Evolutionary conservation across 75 land plant species (phyloP).

Genomic region (Picea glauca): DNA sequence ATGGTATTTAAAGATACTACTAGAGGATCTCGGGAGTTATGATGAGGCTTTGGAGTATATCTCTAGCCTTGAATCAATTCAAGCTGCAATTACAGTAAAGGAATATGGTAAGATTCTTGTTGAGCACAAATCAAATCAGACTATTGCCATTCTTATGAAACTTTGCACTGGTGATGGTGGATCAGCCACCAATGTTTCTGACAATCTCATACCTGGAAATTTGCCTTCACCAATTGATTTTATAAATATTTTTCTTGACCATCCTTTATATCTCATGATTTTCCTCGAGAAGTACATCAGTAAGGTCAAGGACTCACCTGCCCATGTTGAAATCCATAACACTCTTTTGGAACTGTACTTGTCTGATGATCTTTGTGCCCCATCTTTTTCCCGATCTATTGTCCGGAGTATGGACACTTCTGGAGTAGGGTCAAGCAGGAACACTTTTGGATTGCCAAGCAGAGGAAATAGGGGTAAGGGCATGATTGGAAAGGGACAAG

Average conservation of each 20-base stretch:
- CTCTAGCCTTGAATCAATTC: constrained; percentile 65
- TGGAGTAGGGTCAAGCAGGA: constrained; percentile 8
- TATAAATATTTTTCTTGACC: constrained; percentile 82
- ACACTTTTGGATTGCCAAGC: constrained; percentile 8
- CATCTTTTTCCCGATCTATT: constrained; percentile 33
- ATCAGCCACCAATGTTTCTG: constrained; percentile 15
- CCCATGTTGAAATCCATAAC: constrained; percentile 85
- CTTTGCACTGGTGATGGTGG: constrained; percentile 74
- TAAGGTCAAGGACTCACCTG: constrained; percentile 78
- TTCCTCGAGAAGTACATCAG: constrained; percentile 79
- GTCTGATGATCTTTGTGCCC: constrained; percentile 61
- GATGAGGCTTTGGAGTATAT: constrained; percentile 91
- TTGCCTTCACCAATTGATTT: constrained; percentile 90
- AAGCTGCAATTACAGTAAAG: constrained; percentile 83
- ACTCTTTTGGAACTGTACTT: constrained; percentile 89
- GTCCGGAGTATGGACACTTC: constrained; percentile 19
- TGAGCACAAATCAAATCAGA: constrained; percentile 75
- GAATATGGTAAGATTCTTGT: constrained; percentile 95
- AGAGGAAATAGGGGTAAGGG: constrained; percentile 17
- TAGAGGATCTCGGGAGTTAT: constrained; percentile 87
- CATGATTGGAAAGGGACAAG: background rate
- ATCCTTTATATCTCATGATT: constrained; percentile 73
- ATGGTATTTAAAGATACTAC: constrained; percentile 87
- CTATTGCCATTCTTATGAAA: constrained; percentile 73
- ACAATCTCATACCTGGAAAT: constrained; percentile 30